Conservation (phyloP, 257 asterid genomes). For the Nicotiana obtusifolia region DNA sequence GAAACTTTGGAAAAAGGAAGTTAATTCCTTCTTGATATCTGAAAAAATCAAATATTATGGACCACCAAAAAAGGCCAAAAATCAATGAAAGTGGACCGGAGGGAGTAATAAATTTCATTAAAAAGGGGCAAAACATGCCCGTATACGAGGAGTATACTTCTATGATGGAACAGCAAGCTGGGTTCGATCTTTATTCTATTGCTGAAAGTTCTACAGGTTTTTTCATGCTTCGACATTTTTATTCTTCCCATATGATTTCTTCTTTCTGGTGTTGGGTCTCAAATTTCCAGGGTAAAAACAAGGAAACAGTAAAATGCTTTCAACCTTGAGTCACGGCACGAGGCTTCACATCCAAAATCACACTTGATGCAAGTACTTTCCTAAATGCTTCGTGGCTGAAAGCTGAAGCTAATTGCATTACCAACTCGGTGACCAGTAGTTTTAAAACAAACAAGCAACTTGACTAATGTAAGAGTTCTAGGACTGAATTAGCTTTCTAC, state of each 20-base stretch:
- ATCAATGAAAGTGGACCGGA: too few species aligned
- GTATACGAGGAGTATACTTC: too few species aligned
- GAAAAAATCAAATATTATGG: too few species aligned
- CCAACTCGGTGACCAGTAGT: neutral
- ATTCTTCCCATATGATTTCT: neutral
- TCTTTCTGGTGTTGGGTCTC: neutral
- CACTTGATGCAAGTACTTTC: neutral
- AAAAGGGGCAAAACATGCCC: too few species aligned
- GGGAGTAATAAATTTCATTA: too few species aligned
- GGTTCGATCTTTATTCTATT: neutral
- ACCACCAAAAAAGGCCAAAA: too few species aligned
- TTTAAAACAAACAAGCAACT: neutral
- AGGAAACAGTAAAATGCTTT: neutral
- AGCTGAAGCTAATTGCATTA: neutral
- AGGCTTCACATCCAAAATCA: neutral
- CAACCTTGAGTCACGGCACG: neutral
- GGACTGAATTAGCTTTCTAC: neutral
- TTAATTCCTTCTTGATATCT: too few species aligned
- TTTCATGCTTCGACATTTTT: neutral
- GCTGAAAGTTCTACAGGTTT: neutral
- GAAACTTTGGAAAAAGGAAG: too few species aligned
- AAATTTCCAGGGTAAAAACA: neutral
- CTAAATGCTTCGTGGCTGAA: neutral
- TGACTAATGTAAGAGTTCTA: neutral
- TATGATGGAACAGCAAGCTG: neutral